Evolutionary conservation across 78 protist genomes (phyloP).

Genomic region (Dictyostelium firmibasis): DNA sequence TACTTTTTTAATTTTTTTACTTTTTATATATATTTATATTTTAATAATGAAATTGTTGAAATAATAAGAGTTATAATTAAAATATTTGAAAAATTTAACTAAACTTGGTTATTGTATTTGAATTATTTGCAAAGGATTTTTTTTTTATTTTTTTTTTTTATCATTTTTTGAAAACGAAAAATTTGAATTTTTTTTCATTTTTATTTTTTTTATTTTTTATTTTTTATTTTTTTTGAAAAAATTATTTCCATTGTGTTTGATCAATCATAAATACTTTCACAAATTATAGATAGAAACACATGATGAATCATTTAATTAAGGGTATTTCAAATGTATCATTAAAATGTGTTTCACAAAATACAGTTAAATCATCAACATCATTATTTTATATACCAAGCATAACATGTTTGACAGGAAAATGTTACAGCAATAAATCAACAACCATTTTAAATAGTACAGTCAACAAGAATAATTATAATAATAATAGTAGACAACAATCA

Average conservation of each 20-base stretch:
- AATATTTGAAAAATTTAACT: too few species aligned
- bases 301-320: constrained; percentile 22
- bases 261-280: background rate
- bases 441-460: background rate
- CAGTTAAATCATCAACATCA: background rate
- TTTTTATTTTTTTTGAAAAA: background rate
- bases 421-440: background rate
- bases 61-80: too few species aligned
- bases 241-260: background rate
- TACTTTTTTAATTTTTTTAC: too few species aligned
- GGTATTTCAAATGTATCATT: background rate
- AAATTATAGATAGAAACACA: background rate
- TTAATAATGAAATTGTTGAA: too few species aligned
- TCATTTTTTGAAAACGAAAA: background rate
- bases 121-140: too few species aligned
- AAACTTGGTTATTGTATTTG: too few species aligned
- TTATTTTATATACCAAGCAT: background rate
- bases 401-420: background rate
- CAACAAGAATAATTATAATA: background rate
- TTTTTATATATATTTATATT: too few species aligned
- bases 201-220: background rate
- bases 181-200: background rate
- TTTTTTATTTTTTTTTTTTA: background rate
- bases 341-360: background rate
- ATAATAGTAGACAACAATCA: background rate